Evolutionary conservation across 495 filamentous ascomycete genomes (phyloP).

Genomic region (Talaromyces liani): DNA sequence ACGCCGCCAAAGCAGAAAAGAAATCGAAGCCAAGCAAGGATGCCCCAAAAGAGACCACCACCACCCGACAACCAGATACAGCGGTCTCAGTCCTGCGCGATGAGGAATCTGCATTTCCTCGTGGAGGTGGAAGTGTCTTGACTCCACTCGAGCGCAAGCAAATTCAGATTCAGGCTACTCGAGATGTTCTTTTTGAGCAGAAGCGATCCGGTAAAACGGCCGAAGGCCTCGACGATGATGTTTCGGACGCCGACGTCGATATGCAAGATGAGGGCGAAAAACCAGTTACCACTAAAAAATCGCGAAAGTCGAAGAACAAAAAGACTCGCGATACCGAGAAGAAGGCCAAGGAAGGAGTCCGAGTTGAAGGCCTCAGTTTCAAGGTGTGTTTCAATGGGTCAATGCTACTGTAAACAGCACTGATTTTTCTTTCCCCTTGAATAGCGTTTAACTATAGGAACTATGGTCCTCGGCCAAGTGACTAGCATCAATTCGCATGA

Average conservation of each 20-base stretch:
- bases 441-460: constrained; percentile 73
- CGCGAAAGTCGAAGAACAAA: constrained; percentile 36
- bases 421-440: not conserved
- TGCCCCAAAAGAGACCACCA: constrained; percentile 1
- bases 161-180: constrained; percentile 86
- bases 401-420: not conserved
- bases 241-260: constrained; percentile 38
- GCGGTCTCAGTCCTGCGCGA: constrained; percentile 52
- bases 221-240: constrained; percentile 30
- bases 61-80: constrained; percentile 12
- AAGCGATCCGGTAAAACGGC: constrained; percentile 45
- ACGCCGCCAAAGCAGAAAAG: constrained; percentile 20
- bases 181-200: constrained; percentile 90
- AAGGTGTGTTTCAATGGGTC: constrained; percentile 52
- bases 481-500: constrained; percentile 72
- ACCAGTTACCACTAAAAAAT: constrained; percentile 39
- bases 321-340: constrained; percentile 32
- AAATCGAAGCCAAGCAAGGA: constrained; percentile 25
- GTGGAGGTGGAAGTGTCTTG: constrained; percentile 84
- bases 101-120: constrained; percentile 83
- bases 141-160: constrained; percentile 94
- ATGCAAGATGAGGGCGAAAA: constrained; percentile 39
- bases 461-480: constrained; percentile 79
- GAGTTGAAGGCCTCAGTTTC: constrained; percentile 81
- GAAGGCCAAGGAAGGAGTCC: constrained; percentile 48